These are phyloP conservation scores for Penicillium brevicompactum DNA, from an alignment of 2,329 filamentous ascomycete species.

Conservation along the genomic window DNA sequence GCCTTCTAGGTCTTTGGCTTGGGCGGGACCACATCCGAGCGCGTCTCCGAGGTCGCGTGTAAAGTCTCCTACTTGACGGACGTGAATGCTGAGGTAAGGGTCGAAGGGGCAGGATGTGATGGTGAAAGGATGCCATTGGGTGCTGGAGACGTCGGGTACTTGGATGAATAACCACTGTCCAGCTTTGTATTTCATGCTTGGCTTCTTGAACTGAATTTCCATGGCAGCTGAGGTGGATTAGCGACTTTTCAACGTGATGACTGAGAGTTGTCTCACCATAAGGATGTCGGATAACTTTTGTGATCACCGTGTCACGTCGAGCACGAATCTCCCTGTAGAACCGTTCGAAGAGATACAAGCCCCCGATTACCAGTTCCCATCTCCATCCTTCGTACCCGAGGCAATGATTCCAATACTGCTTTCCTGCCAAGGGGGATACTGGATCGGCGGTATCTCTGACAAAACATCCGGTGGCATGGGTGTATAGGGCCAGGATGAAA, in stretches of 20 bases:
- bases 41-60: conserved; percentile 92
- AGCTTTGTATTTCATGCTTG: conserved; percentile 96
- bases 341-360: conserved; percentile 82
- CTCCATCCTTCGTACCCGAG: conserved; percentile 95
- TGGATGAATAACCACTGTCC: conserved; percentile 98
- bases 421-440: conserved; percentile 81
- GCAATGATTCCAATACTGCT: conserved; percentile 86
- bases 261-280: conserved; percentile 64
- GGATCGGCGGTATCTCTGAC: conserved; percentile 76
- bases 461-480: conserved; percentile 94
- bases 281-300: conserved; percentile 90
- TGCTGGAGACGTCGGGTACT: conserved; percentile 80
- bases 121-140: conserved; percentile 98
- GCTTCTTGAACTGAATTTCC: conserved; percentile 96
- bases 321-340: conserved; percentile 88
- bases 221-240: conserved; percentile 68
- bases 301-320: conserved; percentile 81
- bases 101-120: conserved; percentile 98
- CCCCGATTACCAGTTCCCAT: conserved; percentile 89
- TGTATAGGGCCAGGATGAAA: conserved; percentile 91
- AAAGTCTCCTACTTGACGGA: conserved; percentile 96
- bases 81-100: conserved; percentile 89
- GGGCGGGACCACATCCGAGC: conserved; percentile 84
- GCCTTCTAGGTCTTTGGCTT: conserved; percentile 85
- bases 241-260: not conserved